Evolutionary conservation across 176 grass and related monocot species (phyloP).

Genomic region (Ensete glaucum): DNA sequence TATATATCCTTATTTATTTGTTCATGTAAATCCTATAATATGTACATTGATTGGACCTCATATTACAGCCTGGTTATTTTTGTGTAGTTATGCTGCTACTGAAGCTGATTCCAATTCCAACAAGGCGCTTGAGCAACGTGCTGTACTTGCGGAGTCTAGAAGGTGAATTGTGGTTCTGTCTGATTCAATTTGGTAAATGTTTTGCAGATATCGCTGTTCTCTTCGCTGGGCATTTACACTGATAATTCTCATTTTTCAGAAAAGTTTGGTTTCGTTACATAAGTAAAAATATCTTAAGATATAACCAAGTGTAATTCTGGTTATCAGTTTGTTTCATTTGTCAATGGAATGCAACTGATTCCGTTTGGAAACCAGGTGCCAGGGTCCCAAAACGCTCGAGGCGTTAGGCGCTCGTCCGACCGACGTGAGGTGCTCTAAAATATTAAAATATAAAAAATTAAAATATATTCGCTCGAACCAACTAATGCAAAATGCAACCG

Average conservation of each 20-base stretch:
- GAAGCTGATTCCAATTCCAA: not conserved
- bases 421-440: no score
- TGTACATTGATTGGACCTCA: no score
- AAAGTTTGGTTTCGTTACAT: no score
- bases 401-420: no score
- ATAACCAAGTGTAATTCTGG: not conserved
- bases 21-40: not conserved
- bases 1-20: not conserved
- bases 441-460: no score
- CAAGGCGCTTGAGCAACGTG: not conserved
- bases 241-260: no score
- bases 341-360: not conserved
- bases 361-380: not conserved
- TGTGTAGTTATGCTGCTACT: not conserved
- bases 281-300: not conserved
- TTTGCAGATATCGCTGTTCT: no score
- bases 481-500: no score
- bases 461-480: no score
- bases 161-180: not conserved
- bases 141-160: conserved; percentile 2
- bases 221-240: not conserved
- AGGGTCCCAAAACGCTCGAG: no score
- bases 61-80: not conserved
- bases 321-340: not conserved
- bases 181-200: no score